phyloP scores from a whole-genome alignment of 495 filamentous ascomycete species.

The Recurvomyces mirabilis region DNA sequence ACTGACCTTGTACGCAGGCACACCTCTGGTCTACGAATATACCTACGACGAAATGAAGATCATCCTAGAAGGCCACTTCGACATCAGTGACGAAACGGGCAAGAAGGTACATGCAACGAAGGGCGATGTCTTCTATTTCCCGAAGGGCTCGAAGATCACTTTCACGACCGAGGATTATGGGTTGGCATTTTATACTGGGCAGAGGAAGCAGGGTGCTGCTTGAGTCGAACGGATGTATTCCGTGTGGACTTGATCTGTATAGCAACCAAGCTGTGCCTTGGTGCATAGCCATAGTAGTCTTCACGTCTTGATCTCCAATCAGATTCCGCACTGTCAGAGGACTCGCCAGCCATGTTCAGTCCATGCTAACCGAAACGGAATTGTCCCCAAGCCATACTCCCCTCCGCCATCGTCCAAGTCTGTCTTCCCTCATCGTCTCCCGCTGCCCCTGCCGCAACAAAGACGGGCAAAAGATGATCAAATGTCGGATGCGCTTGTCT shows the following conservation, averaged over 20 bases:
- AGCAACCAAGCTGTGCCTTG: too few relatives aligned
- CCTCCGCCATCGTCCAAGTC: conserved; percentile 24
- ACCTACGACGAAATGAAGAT: conserved; percentile 75
- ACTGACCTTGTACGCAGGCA: too few relatives aligned
- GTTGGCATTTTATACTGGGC: conserved; percentile 52
- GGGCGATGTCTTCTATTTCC: conserved; percentile 71
- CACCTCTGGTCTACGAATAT: conserved; percentile 62
- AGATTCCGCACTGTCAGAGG: too few relatives aligned
- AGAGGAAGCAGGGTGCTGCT: conserved; percentile 27
- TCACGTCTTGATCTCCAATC: too few relatives aligned
- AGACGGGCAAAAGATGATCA: conserved; percentile 71
- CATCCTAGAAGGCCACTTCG: conserved; percentile 64
- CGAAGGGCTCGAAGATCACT: conserved; percentile 65
- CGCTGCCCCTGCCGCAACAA: conserved; percentile 43
- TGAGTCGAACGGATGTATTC: too few relatives aligned
- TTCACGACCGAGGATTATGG: conserved; percentile 62
- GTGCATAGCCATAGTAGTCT: too few relatives aligned
- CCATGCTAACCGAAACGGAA: conserved; percentile 27
- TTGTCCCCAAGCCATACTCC: conserved; percentile 23
- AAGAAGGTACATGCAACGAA: conserved; percentile 54
- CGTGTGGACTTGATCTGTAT: too few relatives aligned
- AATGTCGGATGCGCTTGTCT: conserved; percentile 67
- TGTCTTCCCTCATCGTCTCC: conserved; percentile 18
- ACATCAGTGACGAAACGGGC: conserved; percentile 60
- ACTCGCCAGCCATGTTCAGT: too few relatives aligned